These are phyloP conservation scores for Phaeosphaeriaceae sp. DNA, from an alignment of 2,329 filamentous ascomycete species.

Conservation along the genomic window DNA sequence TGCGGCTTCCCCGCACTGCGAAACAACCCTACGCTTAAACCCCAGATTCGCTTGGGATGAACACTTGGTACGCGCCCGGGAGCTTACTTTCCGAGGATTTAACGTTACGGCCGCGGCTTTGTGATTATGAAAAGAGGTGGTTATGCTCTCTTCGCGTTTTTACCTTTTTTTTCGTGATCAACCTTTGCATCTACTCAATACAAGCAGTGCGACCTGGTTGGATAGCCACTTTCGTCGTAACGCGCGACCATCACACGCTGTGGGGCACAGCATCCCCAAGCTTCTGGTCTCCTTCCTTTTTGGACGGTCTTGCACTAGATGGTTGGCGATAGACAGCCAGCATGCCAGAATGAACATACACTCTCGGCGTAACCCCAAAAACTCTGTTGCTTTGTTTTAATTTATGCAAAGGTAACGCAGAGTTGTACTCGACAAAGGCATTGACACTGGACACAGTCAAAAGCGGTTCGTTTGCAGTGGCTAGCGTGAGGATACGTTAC, in stretches of 20 bases:
- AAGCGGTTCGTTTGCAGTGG: too few relatives aligned
- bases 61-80: background rate
- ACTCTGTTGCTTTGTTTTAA: too few relatives aligned
- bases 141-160: background rate
- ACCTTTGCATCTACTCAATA: too few relatives aligned
- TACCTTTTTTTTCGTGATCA: too few relatives aligned
- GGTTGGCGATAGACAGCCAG: background rate
- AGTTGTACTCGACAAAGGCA: too few relatives aligned
- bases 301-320: background rate
- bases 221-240: background rate
- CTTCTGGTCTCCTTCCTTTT: slow-evolving; percentile 7
- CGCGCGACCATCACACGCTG: slow-evolving; percentile 8
- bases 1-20: slow-evolving; percentile 33
- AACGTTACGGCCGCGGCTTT: background rate
- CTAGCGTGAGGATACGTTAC: too few relatives aligned
- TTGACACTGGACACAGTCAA: too few relatives aligned
- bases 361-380: too few relatives aligned
- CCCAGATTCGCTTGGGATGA: slow-evolving; percentile 12
- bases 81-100: background rate
- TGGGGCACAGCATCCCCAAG: slow-evolving; percentile 8
- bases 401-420: too few relatives aligned
- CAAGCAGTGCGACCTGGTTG: too few relatives aligned
- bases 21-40: slow-evolving; percentile 17
- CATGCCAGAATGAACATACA: background rate
- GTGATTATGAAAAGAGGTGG: background rate